Conservation (phyloP, 2,329 filamentous ascomycete species). For the Bretziella fagacearum region DNA sequence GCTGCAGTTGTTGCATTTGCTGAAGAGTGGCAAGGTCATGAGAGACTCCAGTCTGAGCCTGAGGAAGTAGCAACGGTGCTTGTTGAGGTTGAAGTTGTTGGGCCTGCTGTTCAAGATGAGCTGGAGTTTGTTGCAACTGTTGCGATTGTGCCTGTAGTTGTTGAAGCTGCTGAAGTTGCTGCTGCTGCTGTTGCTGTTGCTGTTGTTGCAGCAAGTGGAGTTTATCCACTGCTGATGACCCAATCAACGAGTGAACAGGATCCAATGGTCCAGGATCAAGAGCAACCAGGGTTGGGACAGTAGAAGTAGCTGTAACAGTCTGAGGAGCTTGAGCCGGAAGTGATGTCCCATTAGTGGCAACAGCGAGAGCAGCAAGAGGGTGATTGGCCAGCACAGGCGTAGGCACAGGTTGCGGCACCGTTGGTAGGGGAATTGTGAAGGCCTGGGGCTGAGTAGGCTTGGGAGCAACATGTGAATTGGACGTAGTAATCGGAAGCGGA, state of each 20-base stretch:
- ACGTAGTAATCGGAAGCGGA: neutral
- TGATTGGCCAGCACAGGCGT: neutral
- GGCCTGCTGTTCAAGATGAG: constrained; percentile 6
- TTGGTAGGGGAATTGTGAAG: constrained; percentile 13
- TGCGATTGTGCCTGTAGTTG: constrained; percentile 5
- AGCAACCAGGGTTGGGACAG: neutral
- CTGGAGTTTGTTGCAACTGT: neutral
- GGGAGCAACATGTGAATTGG: neutral
- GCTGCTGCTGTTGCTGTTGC: constrained; percentile 4
- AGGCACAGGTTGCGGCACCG: neutral
- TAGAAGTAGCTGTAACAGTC: neutral
- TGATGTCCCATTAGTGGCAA: neutral
- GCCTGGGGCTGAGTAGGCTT: constrained; percentile 6
- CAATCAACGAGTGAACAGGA: constrained; percentile 11
- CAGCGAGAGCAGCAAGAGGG: constrained; percentile 4
- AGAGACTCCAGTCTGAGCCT: neutral
- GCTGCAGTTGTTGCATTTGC: constrained; percentile 10
- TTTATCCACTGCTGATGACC: constrained; percentile 3
- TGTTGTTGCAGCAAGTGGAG: constrained; percentile 11
- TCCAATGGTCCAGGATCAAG: neutral
- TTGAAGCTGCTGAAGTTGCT: constrained; percentile 9
- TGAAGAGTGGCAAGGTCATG: constrained; percentile 9
- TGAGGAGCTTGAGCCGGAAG: neutral
- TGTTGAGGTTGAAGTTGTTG: constrained; percentile 7
- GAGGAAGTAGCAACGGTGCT: constrained; percentile 1